Percentiles rank a stretch among this genome's conserved stretches.
Evolutionary conservation across 1,284 basidiomycete species (phyloP).

Genomic region (Anthracocystis panici-leucophaei): DNA sequence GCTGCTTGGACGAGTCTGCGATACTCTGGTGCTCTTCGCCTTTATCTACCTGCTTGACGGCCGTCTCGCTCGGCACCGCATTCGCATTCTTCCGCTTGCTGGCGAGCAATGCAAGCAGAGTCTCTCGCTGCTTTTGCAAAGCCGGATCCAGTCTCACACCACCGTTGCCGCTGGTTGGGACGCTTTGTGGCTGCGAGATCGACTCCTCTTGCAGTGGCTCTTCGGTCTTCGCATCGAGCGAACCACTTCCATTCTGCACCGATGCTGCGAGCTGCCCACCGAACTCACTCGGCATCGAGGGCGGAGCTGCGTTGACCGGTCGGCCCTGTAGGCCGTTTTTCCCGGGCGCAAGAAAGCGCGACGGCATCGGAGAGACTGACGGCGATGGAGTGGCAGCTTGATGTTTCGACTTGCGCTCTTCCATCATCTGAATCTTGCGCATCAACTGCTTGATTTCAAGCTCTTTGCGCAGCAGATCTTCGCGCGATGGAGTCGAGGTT

Average conservation of each 20-base stretch:
- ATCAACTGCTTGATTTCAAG: constrained; percentile 48
- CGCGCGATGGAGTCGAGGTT: constrained; percentile 29
- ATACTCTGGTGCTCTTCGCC: neutral
- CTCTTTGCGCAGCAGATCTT: constrained; percentile 43
- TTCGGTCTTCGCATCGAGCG: neutral
- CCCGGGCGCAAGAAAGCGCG: neutral
- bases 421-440: constrained; percentile 42
- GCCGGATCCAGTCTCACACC: constrained; percentile 30
- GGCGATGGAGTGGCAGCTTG: constrained; percentile 9
- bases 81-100: constrained; percentile 25
- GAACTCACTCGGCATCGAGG: neutral
- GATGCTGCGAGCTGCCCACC: neutral
- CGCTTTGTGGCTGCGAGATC: neutral
- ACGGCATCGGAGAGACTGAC: constrained; percentile 21
- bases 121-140: constrained; percentile 35
- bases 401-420: constrained; percentile 38
- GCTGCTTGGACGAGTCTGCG: neutral
- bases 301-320: neutral
- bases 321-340: neutral
- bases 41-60: neutral
- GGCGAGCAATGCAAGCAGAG: constrained; percentile 31
- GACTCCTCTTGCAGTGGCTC: neutral
- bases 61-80: neutral
- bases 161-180: neutral
- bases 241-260: neutral